These are phyloP conservation scores for Gastrolobium bilobum DNA, from an alignment of 306 rosid genomes.

Conservation along the genomic window DNA sequence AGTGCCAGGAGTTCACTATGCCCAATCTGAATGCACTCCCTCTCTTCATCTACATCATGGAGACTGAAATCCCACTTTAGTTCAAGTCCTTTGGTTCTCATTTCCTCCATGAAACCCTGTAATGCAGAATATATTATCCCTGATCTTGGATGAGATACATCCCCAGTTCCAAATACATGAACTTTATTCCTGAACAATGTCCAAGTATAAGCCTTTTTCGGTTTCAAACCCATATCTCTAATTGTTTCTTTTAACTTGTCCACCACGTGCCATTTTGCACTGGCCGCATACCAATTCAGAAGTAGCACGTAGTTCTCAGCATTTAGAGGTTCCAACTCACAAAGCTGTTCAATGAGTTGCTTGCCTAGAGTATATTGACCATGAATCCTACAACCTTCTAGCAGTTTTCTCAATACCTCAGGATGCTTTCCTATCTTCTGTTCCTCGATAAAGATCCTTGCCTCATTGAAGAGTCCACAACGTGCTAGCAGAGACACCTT, in stretches of 20 bases:
- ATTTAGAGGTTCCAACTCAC: slow-evolving; percentile 73
- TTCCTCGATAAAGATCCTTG: slow-evolving; percentile 53
- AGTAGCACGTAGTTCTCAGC: slow-evolving; percentile 70
- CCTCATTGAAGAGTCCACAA: slow-evolving; percentile 61
- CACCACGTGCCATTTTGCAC: slow-evolving; percentile 60
- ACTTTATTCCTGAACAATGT: slow-evolving; percentile 67
- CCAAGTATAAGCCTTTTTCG: slow-evolving; percentile 71
- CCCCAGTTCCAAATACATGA: slow-evolving; percentile 81
- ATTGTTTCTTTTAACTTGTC: slow-evolving; percentile 52
- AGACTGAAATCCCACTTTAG: slow-evolving; percentile 59
- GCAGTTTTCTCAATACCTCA: slow-evolving; percentile 62
- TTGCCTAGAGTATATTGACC: slow-evolving; percentile 53
- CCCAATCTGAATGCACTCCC: slow-evolving; percentile 69
- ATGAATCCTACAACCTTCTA: slow-evolving; percentile 76
- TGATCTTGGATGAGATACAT: slow-evolving; percentile 75
- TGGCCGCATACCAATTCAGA: slow-evolving; percentile 68
- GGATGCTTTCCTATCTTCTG: slow-evolving; percentile 54
- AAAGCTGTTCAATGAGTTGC: slow-evolving; percentile 65
- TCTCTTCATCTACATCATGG: slow-evolving; percentile 77
- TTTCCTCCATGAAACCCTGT: slow-evolving; percentile 62
- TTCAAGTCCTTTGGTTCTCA: slow-evolving; percentile 57
- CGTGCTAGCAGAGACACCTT: slow-evolving; percentile 71
- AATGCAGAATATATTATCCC: slow-evolving; percentile 62
- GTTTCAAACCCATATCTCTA: slow-evolving; percentile 71
- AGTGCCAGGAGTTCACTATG: slow-evolving; percentile 80